Percentiles rank a stretch among this genome's conserved stretches.
These are phyloP conservation scores for Grosmannia clavigera DNA, from an alignment of 2,329 filamentous ascomycete species.

Conservation along the genomic window DNA sequence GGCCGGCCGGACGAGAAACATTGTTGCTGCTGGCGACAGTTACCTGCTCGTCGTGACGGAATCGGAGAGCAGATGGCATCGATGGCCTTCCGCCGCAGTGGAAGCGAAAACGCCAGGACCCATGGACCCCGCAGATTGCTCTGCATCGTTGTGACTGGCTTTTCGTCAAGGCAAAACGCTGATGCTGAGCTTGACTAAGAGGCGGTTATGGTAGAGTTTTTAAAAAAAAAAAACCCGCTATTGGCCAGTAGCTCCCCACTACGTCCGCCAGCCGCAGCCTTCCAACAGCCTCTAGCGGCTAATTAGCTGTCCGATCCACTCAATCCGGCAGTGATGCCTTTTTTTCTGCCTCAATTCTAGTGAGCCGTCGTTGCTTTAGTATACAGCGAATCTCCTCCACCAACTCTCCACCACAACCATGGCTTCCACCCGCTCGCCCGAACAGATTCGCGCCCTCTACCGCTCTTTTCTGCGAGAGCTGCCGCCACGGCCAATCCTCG, in stretches of 20 bases:
- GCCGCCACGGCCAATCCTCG: conserved; percentile 52
- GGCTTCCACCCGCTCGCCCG: conserved; percentile 13
- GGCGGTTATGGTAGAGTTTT: too few species aligned
- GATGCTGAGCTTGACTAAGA: too few species aligned
- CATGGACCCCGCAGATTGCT: neutral
- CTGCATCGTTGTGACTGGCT: neutral
- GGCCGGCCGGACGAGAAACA: neutral
- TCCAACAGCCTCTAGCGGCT: neutral
- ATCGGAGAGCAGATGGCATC: conserved; percentile 2
- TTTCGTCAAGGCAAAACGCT: neutral
- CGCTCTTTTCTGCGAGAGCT: conserved; percentile 81
- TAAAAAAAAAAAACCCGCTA: neutral
- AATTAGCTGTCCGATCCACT: neutral
- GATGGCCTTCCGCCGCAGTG: conserved; percentile 9
- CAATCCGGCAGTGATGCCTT: neutral
- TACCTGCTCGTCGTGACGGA: neutral
- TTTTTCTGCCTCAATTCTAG: too few species aligned
- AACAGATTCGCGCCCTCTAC: conserved; percentile 62
- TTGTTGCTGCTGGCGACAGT: neutral
- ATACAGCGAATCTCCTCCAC: too few species aligned
- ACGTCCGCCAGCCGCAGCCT: neutral
- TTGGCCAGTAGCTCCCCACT: neutral
- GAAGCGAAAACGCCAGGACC: conserved; percentile 14
- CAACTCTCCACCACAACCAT: neutral
- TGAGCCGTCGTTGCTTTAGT: too few species aligned